Conservation (phyloP, 176 grass and related monocot species). For the Melocanna baccifera region DNA sequence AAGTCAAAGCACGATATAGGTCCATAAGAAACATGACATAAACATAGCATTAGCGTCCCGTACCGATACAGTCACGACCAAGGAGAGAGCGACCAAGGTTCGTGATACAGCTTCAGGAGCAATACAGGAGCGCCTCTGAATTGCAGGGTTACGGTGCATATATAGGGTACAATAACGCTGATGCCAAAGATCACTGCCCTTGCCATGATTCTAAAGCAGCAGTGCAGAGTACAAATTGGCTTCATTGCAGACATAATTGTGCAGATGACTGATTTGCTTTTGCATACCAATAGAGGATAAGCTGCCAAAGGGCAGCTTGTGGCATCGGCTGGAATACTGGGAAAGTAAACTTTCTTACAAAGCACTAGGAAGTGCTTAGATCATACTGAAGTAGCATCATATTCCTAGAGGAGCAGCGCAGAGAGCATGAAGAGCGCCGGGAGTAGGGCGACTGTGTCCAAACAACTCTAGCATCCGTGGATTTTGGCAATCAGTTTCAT, state of each 20-base stretch:
- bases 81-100: constrained; percentile 6
- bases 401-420: constrained; percentile 56
- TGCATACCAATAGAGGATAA: background rate
- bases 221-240: background rate
- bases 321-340: background rate
- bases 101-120: background rate
- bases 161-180: background rate
- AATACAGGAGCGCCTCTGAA: background rate
- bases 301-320: constrained; percentile 21
- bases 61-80: constrained; percentile 13
- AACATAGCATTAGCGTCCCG: background rate
- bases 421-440: constrained; percentile 55
- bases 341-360: constrained; percentile 5
- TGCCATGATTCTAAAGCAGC: constrained; percentile 6
- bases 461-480: constrained; percentile 58
- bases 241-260: constrained; percentile 1
- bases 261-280: constrained; percentile 12
- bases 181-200: background rate
- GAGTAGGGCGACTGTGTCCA: constrained; percentile 43
- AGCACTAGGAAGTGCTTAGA: background rate
- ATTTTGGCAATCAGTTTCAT: constrained; percentile 47
- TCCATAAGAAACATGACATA: background rate
- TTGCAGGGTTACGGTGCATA: constrained; percentile 7
- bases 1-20: background rate
- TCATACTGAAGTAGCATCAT: constrained; percentile 39